Percentiles rank a stretch among this genome's conserved stretches.
phyloP scores from a whole-genome alignment of 164 flowering plant species.

The Aristolochia fimbriata region DNA sequence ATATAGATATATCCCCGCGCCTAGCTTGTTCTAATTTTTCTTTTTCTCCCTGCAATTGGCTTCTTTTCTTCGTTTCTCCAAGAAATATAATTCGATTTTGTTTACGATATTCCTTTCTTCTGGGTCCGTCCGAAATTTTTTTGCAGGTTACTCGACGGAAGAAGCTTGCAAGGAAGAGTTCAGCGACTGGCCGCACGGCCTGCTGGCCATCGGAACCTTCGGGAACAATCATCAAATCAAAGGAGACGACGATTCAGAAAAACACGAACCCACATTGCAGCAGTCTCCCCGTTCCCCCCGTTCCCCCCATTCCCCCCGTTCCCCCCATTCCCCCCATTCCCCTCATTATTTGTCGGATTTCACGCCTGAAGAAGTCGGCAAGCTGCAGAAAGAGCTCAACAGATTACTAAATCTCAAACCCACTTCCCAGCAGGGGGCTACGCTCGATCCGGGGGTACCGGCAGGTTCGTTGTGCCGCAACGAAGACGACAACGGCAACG shows the following conservation, averaged over 20 bases:
- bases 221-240: conserved; percentile 38
- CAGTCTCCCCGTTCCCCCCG: too few relatives aligned
- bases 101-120: too few relatives aligned
- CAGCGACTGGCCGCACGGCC: conserved; percentile 81
- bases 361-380: conserved; percentile 76
- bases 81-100: too few relatives aligned
- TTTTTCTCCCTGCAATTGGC: too few relatives aligned
- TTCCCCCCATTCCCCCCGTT: neutral
- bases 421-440: conserved; percentile 8
- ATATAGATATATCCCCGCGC: too few relatives aligned
- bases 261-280: conserved; percentile 2
- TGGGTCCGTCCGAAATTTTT: too few relatives aligned
- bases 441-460: too few relatives aligned
- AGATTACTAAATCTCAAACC: conserved; percentile 54
- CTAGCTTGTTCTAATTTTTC: too few relatives aligned
- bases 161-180: conserved; percentile 57
- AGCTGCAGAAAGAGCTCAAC: conserved; percentile 38
- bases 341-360: conserved; percentile 38
- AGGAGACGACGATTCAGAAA: conserved; percentile 13
- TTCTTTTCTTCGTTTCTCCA: too few relatives aligned
- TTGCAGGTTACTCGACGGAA: conserved; percentile 34
- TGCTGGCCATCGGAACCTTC: conserved; percentile 83
- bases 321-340: neutral
- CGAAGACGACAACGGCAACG: too few relatives aligned
- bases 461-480: too few relatives aligned